phyloP scores from a whole-genome alignment of 2,329 filamentous ascomycete species.

The Sclerotinia subarctica region DNA sequence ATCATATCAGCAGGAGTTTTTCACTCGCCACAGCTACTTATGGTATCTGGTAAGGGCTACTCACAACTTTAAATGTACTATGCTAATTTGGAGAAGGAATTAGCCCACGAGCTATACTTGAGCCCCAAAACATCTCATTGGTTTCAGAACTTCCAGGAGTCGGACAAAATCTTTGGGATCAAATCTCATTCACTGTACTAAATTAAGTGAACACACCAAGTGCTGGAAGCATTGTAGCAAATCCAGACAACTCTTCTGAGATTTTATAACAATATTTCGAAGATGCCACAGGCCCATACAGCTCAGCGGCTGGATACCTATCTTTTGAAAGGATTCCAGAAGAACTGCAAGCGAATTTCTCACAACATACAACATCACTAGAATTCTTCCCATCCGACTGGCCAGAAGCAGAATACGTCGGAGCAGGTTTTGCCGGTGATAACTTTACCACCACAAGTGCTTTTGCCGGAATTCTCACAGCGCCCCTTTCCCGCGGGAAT shows the following conservation, averaged over 20 bases:
- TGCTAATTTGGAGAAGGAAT: background rate
- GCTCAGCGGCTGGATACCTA: constrained; percentile 10
- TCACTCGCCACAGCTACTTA: constrained; percentile 2
- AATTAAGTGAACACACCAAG: constrained; percentile 20
- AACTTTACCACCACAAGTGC: constrained; percentile 1
- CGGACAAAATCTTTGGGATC: constrained; percentile 45
- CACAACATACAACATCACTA: constrained; percentile 19
- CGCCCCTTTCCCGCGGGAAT: constrained; percentile 37
- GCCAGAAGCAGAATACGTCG: constrained; percentile 25
- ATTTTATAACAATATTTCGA: constrained; percentile 8
- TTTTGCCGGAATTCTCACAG: constrained; percentile 36
- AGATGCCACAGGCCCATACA: constrained; percentile 9
- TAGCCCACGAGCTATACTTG: background rate
- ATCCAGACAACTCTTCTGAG: background rate
- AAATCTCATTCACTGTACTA: constrained; percentile 20
- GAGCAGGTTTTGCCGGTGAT: constrained; percentile 12
- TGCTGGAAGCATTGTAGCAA: constrained; percentile 7
- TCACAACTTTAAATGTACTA: background rate
- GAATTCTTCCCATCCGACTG: constrained; percentile 17
- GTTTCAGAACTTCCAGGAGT: constrained; percentile 48
- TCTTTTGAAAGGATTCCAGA: constrained; percentile 25
- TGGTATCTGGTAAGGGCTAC: constrained; percentile 9
- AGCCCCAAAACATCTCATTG: constrained; percentile 41
- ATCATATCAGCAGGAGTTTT: constrained; percentile 19
- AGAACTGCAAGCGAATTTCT: background rate